Base-by-base conservation (phyloP, 306 rosid genomes). In the Begonia masoniana region DNA sequence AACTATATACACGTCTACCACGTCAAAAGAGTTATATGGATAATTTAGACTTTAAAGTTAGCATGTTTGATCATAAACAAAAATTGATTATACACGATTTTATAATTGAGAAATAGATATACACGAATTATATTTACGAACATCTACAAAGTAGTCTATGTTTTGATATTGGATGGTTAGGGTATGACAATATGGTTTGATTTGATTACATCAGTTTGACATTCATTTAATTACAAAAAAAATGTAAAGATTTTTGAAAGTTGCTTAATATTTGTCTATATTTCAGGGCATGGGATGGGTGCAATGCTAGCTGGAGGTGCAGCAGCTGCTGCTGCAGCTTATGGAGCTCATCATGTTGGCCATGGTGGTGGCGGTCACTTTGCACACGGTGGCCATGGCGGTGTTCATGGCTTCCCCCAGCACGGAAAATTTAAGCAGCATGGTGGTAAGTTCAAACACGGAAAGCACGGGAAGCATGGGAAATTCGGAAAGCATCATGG, bases 301-400 rank as follows among this genome's bases (percentile, higher is more conserved):
- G 60, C 61, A 58, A 0, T 91, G 62, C 61, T 91, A 13, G 86
- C 94, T 0, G 94, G 92, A 5, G 97, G 97, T 58, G 95, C 94
- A 6, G 96, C 79, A 0, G 97, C 89, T 5, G 91, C 87, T 0
- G 94, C 89, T 0, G 94, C 94, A 39, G 85, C 97, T 19, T 78
- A 58, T 6, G 97, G 95, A 0, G 78, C 79, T 48, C 88, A 81
- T 53, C 55, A 71, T 0, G 8, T 71, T 13, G 51, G 43, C 43
- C 66, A 61, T 11, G 31, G 58, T 8, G 42, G 54, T 16, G 47
- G 48, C 50, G 16, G 69, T 15, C 61, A 70, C 43, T 82, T 72
- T 4, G 50, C 24, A 15, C 64, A 54, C 0, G 57, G 43, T 10
- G 74, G 64, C 9, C 64, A 62, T 13, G 70, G 63, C 9, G 43